Base-by-base conservation (phyloP, 495 filamentous ascomycete genomes). In the Trichoderma erinaceum region DNA sequence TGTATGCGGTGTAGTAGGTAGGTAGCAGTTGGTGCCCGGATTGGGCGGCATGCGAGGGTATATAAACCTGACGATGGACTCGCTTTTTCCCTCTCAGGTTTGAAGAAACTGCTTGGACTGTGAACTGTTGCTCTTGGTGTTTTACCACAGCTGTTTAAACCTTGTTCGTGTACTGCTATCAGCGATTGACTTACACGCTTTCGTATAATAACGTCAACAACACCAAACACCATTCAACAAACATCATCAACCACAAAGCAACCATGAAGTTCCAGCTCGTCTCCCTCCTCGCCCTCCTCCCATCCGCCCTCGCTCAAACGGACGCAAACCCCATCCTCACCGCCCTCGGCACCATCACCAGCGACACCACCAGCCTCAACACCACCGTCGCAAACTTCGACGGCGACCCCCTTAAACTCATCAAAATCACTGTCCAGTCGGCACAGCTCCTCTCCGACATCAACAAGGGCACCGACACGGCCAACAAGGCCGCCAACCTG, bases 401-500 rank as follows among this genome's bases (percentile, higher is more conserved):
- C 41, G 71, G 71, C 63, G 65, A 70, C 41, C 64, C 73, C 43
- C 66, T 75, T 5, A 71, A 72, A 41, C 64, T 75, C 0, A 61
- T 77, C 3, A 70, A 73, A 29, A 75, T 80, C 69, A 61, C 75
- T 21, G n/a, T 65, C 65, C 61, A 73, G 44, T 76, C 73, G 23
- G 70, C 70, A 23, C 52, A 63, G 13, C 71, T 80, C 48, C 74
- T 80, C 15, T 44, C 64, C n/a, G 63, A 61, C 48, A 74, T 78
- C 69, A 73, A 77, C 41, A 63, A 67, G 56, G 77, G 73, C 69
- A 75, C 72, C 16, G 50, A 70, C 50, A 66, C 67, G 35, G 76
- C 78, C 35, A 4, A 52, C 12, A 1, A 46, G 2, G 72, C 71
- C 6, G 75, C 69, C 13, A 69, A 71, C 41, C 72, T 76, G 41